Evolutionary conservation across 805 yeast genomes (phyloP).

Genomic region (Yarrowia hollandica): DNA sequence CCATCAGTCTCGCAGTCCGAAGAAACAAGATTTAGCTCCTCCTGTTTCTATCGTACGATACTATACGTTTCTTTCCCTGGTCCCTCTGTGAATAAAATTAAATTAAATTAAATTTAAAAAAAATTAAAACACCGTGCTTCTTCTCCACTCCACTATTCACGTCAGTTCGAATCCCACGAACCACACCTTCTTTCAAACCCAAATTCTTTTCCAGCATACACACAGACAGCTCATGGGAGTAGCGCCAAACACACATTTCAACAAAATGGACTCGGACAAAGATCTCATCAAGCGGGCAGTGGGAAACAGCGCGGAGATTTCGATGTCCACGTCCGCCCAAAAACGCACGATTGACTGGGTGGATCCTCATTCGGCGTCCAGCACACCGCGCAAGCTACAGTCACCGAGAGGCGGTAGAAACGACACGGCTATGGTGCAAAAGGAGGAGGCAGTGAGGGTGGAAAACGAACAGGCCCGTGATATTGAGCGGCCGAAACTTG

Average conservation of each 20-base stretch:
- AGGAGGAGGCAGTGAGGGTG: conserved; percentile 2
- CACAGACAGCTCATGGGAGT: not conserved
- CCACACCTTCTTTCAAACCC: not conserved
- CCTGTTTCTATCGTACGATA: no score
- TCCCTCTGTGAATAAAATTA: no score
- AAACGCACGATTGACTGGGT: conserved; percentile 29
- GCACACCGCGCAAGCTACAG: conserved; percentile 21
- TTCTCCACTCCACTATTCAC: no score
- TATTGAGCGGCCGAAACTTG: not conserved
- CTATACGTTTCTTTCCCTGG: no score
- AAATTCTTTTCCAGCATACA: not conserved
- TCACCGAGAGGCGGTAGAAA: not conserved
- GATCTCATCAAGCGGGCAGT: conserved; percentile 26
- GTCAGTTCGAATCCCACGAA: not conserved
- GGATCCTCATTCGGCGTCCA: conserved; percentile 13
- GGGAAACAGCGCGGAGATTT: conserved; percentile 11
- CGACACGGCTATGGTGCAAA: not conserved
- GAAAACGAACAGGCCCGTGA: not conserved
- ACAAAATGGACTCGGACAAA: conserved; percentile 24
- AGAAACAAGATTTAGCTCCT: no score
- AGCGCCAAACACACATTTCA: not conserved
- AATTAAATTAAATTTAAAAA: no score
- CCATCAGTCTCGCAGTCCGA: no score
- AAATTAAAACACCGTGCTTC: no score
- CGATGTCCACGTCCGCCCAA: conserved; percentile 22